Conservation (phyloP, 352 stramenopile genomes). For the Phytophthora boehmeriae region DNA sequence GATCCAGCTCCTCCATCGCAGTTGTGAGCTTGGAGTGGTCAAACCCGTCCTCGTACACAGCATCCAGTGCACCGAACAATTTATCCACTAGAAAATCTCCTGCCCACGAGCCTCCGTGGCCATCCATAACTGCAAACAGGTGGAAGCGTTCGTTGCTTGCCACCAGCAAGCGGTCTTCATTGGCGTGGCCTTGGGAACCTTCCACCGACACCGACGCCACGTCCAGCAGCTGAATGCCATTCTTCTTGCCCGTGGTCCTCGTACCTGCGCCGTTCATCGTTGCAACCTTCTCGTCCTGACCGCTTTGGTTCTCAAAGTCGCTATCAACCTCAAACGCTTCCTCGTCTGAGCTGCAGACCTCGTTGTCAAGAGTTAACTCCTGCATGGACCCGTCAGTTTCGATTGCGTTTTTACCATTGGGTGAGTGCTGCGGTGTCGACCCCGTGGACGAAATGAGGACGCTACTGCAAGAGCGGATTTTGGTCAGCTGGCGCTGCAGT, state of each 20-base stretch:
- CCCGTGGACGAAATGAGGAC: neutral
- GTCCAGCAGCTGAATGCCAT: conserved; percentile 41
- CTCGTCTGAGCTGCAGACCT: conserved; percentile 15
- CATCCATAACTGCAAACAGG: conserved; percentile 76
- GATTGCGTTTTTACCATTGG: neutral
- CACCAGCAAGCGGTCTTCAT: conserved; percentile 73
- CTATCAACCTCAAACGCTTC: conserved; percentile 10
- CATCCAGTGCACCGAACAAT: conserved; percentile 53
- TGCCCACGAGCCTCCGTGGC: conserved; percentile 65
- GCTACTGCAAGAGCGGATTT: conserved; percentile 26
- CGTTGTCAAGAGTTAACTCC: conserved; percentile 9
- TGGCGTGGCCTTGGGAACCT: conserved; percentile 59
- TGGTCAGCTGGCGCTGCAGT: conserved; percentile 37
- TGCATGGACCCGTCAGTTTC: neutral
- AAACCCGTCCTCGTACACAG: conserved; percentile 49
- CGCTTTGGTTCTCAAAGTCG: conserved; percentile 21
- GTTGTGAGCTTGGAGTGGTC: conserved; percentile 31
- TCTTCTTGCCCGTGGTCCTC: conserved; percentile 26
- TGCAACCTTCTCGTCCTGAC: conserved; percentile 6
- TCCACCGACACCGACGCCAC: conserved; percentile 51
- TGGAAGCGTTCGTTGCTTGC: conserved; percentile 58
- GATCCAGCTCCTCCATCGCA: conserved; percentile 57
- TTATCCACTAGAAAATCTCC: conserved; percentile 61
- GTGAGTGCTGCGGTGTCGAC: neutral
- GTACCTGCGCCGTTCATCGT: neutral